Evolutionary conservation across 208 protist genomes (phyloP), one percentile per base, ranked within the genome.

Genomic region (Tritrichomonas foetus): DNA sequence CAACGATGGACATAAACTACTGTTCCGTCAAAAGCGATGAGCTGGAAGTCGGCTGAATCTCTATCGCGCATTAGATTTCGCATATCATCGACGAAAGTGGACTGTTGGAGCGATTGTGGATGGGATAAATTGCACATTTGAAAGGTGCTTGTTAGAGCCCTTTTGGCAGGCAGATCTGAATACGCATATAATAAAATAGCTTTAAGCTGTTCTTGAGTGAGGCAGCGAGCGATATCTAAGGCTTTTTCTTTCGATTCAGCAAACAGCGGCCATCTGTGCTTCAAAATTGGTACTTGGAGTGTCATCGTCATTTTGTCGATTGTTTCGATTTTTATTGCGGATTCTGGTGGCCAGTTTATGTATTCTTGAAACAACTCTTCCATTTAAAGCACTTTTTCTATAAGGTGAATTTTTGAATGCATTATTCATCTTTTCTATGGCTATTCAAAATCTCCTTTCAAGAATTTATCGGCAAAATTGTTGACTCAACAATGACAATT

Each of bases 61-160:
- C 47, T 14, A 89, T 89, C 78, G 41, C 57, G 44, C 78, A 89
- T 89, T 27, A 89, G 20, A 20, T 89, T 53, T 36, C 78, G 44
- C 78, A 89, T 89, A 39, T 89, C 78, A 39, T 89, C 78, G 33
- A 47, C 47, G 30, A 89, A 89, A 27, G 78, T 89, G 3, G 78
- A 89, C 11, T 89, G n/a, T 39, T 89, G 78, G 33, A 89, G 41
- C 8, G 41, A 53, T 89, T 44, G 41, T 39, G 78, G 41, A 20
- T 89, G 44, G 25, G 3, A 47, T 57, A 89, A 57, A 39, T 49
- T 11, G 41, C 78, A 89, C 20, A n/a, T 44, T 39, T 89, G 47
- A 57, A 89, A 89, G 39, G 57, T 89, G 11, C n/a, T 1, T 57
- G 47, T 20, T 0, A 53, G 25, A 39, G 78, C 33, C 33, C 44